Conservation (phyloP, 2,329 filamentous ascomycete genomes). For the Fusarium solani-melongenae region DNA sequence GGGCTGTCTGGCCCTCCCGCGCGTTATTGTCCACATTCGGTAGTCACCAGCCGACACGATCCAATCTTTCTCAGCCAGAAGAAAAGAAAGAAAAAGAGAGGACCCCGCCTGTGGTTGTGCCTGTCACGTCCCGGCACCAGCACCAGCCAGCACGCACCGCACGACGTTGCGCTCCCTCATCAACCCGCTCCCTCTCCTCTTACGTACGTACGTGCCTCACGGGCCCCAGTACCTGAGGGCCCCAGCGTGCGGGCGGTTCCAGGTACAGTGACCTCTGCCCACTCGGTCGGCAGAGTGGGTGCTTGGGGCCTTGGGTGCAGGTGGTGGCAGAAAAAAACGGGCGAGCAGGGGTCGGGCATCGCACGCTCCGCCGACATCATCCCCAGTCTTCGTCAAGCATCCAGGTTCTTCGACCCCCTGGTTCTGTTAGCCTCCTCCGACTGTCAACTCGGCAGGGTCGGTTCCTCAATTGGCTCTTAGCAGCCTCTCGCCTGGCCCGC, state of each 20-base stretch:
- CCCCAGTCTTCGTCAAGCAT: conserved; percentile 40
- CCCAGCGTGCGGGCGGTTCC: conserved; percentile 35
- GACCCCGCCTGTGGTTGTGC: not conserved
- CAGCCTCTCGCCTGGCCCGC: conserved; percentile 39
- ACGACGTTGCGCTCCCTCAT: not conserved
- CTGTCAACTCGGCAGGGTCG: conserved; percentile 46
- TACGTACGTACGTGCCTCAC: not conserved
- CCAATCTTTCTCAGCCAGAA: conserved; percentile 19
- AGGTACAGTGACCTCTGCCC: conserved; percentile 42
- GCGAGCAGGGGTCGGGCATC: conserved; percentile 35
- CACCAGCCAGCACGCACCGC: not conserved
- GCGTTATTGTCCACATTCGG: conserved; percentile 30
- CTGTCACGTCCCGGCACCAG: not conserved
- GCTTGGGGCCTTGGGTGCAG: conserved; percentile 13
- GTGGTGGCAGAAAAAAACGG: conserved; percentile 41
- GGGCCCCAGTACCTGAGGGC: conserved; percentile 28
- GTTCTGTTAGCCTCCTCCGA: conserved; percentile 43
- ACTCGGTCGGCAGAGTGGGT: conserved; percentile 30
- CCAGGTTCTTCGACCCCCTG: conserved; percentile 42
- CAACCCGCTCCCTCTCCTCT: not conserved
- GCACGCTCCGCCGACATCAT: conserved; percentile 39
- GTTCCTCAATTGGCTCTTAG: conserved; percentile 44
- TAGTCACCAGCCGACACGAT: conserved; percentile 26
- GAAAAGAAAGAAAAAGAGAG: not conserved
- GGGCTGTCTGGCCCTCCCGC: not conserved